Conservation (phyloP, 2,329 filamentous ascomycete genomes). For the Epichloe glyceriae region DNA sequence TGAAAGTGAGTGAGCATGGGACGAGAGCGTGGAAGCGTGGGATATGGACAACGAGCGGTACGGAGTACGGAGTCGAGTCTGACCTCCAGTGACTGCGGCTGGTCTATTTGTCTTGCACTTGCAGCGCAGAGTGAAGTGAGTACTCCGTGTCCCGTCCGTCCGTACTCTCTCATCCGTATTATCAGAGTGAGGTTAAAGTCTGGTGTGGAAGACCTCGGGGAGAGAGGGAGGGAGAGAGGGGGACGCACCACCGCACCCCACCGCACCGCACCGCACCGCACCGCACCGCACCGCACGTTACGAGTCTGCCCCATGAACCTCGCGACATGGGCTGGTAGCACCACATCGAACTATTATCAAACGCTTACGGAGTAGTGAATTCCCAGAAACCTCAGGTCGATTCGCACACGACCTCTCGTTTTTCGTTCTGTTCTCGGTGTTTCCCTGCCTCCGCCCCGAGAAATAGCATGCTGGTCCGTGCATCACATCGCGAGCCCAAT, state of each 20-base stretch:
- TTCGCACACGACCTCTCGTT: not conserved
- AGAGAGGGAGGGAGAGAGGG: too few relatives aligned
- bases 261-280: too few relatives aligned
- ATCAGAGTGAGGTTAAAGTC: too few relatives aligned
- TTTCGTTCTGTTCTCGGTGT: not conserved
- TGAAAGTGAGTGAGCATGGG: not conserved
- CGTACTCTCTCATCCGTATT: too few relatives aligned
- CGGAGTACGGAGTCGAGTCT: not conserved
- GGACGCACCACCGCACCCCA: too few relatives aligned
- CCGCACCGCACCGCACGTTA: too few relatives aligned
- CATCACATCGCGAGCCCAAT: constrained; percentile 19
- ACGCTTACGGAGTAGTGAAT: not conserved
- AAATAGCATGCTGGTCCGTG: constrained; percentile 10
- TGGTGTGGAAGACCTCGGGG: too few relatives aligned
- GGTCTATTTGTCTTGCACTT: too few relatives aligned
- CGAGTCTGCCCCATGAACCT: not conserved
- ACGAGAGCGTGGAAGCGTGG: not conserved
- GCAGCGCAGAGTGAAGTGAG: too few relatives aligned
- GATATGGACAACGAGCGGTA: too few relatives aligned
- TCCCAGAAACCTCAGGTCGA: not conserved
- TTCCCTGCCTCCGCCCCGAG: not conserved
- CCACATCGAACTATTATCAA: not conserved
- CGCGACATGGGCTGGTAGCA: not conserved
- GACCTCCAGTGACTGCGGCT: too few relatives aligned
- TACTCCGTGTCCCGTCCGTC: too few relatives aligned